phyloP scores from a whole-genome alignment of 768 basidiomycete genomes.

The Suillus occidentalis region DNA sequence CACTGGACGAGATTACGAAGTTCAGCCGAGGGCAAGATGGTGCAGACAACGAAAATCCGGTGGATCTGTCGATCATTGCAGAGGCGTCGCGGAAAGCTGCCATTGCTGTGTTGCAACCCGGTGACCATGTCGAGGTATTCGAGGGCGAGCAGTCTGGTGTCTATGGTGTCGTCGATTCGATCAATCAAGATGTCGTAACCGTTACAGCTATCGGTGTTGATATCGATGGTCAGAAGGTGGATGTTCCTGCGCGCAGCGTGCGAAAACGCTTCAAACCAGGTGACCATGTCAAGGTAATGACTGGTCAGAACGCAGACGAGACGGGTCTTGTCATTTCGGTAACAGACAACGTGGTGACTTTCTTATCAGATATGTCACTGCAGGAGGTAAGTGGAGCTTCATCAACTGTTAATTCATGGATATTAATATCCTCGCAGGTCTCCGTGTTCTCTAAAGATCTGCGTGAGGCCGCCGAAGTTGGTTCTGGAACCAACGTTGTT shows the following conservation, averaged over 20 bases:
- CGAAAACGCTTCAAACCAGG: conserved; percentile 95
- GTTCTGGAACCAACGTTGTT: conserved; percentile 84
- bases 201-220: conserved; percentile 80
- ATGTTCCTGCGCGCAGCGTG: conserved; percentile 84
- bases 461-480: conserved; percentile 95
- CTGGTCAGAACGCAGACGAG: conserved; percentile 91
- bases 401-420: conserved; percentile 8
- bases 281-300: conserved; percentile 98
- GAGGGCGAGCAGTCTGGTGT: conserved; percentile 96
- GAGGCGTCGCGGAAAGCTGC: conserved; percentile 90
- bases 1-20: conserved; percentile 92
- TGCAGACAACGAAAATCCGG: conserved; percentile 60
- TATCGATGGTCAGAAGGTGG: conserved; percentile 82
- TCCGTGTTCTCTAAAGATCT: conserved; percentile 97
- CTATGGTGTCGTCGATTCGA: conserved; percentile 88
- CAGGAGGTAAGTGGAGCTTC: conserved; percentile 65
- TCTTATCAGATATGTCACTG: conserved; percentile 96
- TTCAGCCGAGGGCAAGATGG: conserved; percentile 81
- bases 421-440: conserved; percentile 50
- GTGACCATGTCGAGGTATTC: conserved; percentile 96
- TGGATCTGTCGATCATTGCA: conserved; percentile 89
- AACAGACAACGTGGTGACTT: conserved; percentile 88
- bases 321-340: conserved; percentile 95
- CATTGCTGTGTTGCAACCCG: conserved; percentile 93
- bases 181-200: conserved; percentile 82